Base-by-base conservation (phyloP, 306 rosid genomes). In the Delonix regia region DNA sequence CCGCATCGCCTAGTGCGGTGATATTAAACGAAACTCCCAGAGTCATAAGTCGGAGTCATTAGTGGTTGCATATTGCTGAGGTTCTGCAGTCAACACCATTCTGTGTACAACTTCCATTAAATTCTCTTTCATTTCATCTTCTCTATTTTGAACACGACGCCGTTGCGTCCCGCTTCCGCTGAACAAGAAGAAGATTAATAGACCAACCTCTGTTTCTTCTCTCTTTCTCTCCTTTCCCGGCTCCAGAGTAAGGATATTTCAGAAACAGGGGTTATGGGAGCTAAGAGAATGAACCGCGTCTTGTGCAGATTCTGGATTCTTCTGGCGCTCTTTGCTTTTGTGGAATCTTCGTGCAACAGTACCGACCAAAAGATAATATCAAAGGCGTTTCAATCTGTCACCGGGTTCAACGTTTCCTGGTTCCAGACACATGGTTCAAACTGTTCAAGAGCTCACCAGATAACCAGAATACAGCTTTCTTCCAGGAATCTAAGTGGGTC, bases 381-480 rank as follows among this genome's bases (percentile, higher is more conserved):
- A 14, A 87, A 80, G 69, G 96, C 96, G 21, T 95, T 95, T 77
- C 71, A 80, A 80, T 90, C 85, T 13, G 92, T 95, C 57, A 69
- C 89, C 22, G 85, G 89, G 68, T 95, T 91, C 86, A 81, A 91
- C 45, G 14, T 71, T 70, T 87, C 90, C 1, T 87, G 85, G 90
- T 78, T 93, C 60, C 68, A 63, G 12, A 75, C 41, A 6, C 24
- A 8, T 1, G 49, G 42, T 18, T 69, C 81, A 15, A 89, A 84
- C 83, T 95, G 98, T 73, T 74, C 90, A n/a, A 60, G 61, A 21
- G 57, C 83, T 64, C 27, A 18, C 27, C 70, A 66, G 19, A 81
- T 90, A 47, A 72, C 28, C 30, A 64, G 74, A 15, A 86, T 95
- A 9, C 64, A 57, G 9, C 94, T 95, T 33, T 59, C 89, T 0